These are phyloP conservation scores for Geotrichum aggregatum DNA, from an alignment of 1,139 yeast genomes.

Conservation along the genomic window DNA sequence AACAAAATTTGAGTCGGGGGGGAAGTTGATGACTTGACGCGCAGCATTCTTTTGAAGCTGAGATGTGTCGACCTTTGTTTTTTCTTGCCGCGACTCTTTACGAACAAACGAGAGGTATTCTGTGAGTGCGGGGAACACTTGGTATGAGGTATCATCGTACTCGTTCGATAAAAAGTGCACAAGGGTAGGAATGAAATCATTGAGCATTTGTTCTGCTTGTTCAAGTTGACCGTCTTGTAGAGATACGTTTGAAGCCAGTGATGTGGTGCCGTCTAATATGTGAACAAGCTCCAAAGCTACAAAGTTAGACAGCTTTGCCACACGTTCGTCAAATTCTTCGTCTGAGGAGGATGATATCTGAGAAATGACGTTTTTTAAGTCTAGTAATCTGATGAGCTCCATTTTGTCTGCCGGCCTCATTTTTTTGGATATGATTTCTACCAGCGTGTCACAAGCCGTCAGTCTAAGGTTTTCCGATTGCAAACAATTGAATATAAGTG, in stretches of 20 bases:
- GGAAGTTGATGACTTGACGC: slow-evolving; percentile 31
- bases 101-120: slow-evolving; percentile 69
- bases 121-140: slow-evolving; percentile 75
- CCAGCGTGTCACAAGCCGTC: slow-evolving; percentile 66
- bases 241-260: slow-evolving; percentile 30
- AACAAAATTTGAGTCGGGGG: slow-evolving; percentile 34
- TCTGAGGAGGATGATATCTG: slow-evolving; percentile 43
- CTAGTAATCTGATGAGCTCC: slow-evolving; percentile 65
- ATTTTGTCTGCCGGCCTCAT: slow-evolving; percentile 87
- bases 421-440: slow-evolving; percentile 81
- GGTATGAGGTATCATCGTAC: slow-evolving; percentile 82
- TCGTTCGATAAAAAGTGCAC: slow-evolving; percentile 70
- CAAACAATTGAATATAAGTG: slow-evolving; percentile 59
- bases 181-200: slow-evolving; percentile 69
- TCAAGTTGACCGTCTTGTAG: slow-evolving; percentile 15
- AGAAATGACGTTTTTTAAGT: slow-evolving; percentile 55
- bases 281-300: slow-evolving; percentile 71
- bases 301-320: slow-evolving; percentile 69
- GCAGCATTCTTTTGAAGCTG: slow-evolving; percentile 29
- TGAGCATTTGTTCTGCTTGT: slow-evolving; percentile 47
- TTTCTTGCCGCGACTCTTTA: slow-evolving; percentile 43
- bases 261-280: slow-evolving; percentile 52
- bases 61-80: slow-evolving; percentile 31
- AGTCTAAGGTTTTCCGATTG: slow-evolving; percentile 41
- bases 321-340: slow-evolving; percentile 69